phyloP scores from a whole-genome alignment of 2,329 filamentous ascomycete genomes.

The Neobulgaria alba region DNA sequence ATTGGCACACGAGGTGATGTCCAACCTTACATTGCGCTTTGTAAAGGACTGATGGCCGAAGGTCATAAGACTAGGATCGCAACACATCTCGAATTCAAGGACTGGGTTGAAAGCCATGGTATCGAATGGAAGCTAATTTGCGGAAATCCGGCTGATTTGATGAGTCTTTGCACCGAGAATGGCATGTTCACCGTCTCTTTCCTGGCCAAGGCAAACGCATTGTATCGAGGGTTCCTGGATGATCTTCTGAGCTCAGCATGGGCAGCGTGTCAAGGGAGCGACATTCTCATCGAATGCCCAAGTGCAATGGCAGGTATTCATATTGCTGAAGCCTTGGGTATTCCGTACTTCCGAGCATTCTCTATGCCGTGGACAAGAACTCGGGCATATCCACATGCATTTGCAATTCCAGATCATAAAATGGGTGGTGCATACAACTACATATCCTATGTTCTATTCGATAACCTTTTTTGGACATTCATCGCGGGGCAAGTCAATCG shows the following conservation, averaged over 20 bases:
- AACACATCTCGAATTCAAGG: slow-evolving; percentile 82
- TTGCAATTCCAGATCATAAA: slow-evolving; percentile 85
- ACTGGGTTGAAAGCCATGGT: slow-evolving; percentile 84
- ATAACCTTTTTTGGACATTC: slow-evolving; percentile 93
- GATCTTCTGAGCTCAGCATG: slow-evolving; percentile 76
- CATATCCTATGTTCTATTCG: slow-evolving; percentile 91
- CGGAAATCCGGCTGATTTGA: slow-evolving; percentile 87
- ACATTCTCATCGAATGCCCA: slow-evolving; percentile 89
- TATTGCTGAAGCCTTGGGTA: slow-evolving; percentile 84
- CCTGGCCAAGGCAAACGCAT: slow-evolving; percentile 73
- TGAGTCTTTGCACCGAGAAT: slow-evolving; percentile 93
- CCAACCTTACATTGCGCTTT: slow-evolving; percentile 93
- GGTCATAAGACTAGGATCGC: slow-evolving; percentile 83
- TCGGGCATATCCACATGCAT: slow-evolving; percentile 90
- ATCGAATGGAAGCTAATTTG: slow-evolving; percentile 86
- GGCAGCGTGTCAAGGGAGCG: slow-evolving; percentile 74
- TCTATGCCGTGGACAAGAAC: slow-evolving; percentile 99
- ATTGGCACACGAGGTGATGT: slow-evolving; percentile 95
- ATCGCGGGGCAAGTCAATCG: slow-evolving; percentile 86
- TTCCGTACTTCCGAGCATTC: slow-evolving; percentile 95
- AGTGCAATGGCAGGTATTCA: slow-evolving; percentile 97
- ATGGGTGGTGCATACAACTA: slow-evolving; percentile 95
- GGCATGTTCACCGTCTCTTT: slow-evolving; percentile 95
- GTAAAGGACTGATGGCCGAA: slow-evolving; percentile 80
- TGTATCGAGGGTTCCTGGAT: slow-evolving; percentile 93